Conservation (phyloP, 768 basidiomycete genomes). For the Suillus subaureus region DNA sequence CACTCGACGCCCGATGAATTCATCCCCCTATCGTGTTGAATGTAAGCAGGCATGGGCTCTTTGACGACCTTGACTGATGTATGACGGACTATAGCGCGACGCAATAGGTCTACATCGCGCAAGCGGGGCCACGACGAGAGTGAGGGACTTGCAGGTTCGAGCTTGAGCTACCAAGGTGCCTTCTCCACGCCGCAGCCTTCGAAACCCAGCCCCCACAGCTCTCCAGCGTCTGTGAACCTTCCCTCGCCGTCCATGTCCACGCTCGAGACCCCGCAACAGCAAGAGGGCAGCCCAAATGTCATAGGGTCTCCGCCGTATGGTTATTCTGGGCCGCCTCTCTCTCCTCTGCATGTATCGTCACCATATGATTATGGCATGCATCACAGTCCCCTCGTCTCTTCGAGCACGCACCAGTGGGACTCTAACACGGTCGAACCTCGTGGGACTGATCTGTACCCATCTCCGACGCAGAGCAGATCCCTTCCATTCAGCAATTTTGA, state of each 20-base stretch:
- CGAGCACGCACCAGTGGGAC: slow-evolving; percentile 45
- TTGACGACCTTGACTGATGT: slow-evolving; percentile 18
- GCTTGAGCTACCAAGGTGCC: slow-evolving; percentile 49
- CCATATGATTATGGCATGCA: slow-evolving; percentile 56
- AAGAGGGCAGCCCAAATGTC: slow-evolving; percentile 60
- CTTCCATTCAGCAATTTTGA: slow-evolving; percentile 49
- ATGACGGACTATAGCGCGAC: slow-evolving; percentile 45
- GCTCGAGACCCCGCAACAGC: slow-evolving; percentile 44
- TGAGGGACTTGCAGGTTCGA: slow-evolving; percentile 48
- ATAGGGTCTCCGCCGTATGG: slow-evolving; percentile 46
- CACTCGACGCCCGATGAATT: slow-evolving; percentile 55
- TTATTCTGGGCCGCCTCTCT: slow-evolving; percentile 47
- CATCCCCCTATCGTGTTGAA: slow-evolving; percentile 67
- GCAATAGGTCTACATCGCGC: slow-evolving; percentile 77
- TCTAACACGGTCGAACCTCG: slow-evolving; percentile 40
- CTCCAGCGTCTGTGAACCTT: slow-evolving; percentile 70
- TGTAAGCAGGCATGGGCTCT: slow-evolving; percentile 38
- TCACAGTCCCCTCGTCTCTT: slow-evolving; percentile 32
- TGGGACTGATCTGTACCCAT: slow-evolving; percentile 46
- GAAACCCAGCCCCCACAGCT: slow-evolving; percentile 68
- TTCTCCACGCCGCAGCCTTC: slow-evolving; percentile 56
- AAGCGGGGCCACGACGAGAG: slow-evolving; percentile 72
- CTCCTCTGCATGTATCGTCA: slow-evolving; percentile 53
- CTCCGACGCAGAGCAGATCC: slow-evolving; percentile 36
- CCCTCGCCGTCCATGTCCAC: slow-evolving; percentile 68